These are phyloP conservation scores for Aspergillus aculeatinus DNA, from an alignment of 2,329 filamentous ascomycete genomes.

Conservation along the genomic window DNA sequence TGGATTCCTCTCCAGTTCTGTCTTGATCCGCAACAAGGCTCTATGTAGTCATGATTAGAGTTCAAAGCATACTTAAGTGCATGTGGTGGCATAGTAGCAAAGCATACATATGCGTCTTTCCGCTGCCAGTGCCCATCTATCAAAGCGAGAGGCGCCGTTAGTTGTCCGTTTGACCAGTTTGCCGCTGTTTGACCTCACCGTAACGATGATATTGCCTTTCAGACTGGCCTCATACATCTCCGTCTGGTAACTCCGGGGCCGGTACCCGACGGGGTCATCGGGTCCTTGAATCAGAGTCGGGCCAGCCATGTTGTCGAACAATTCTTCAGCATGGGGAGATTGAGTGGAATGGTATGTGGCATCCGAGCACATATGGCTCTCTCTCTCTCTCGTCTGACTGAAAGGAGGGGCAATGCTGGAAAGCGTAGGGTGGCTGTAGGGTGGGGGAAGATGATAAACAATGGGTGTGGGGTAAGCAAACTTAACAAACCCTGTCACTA, in stretches of 20 bases:
- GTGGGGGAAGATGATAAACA: neutral
- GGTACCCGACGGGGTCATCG: constrained; percentile 16
- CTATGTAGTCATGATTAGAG: constrained; percentile 38
- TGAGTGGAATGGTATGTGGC: neutral
- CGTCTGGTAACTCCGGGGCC: constrained; percentile 63
- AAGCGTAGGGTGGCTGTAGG: too few species aligned
- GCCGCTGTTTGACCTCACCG: constrained; percentile 46
- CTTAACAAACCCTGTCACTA: neutral
- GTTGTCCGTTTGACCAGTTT: neutral
- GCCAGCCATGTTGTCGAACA: constrained; percentile 12
- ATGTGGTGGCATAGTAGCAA: neutral
- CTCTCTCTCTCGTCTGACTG: neutral
- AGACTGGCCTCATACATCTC: constrained; percentile 75
- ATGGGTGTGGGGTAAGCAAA: constrained; percentile 1
- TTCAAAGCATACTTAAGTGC: neutral
- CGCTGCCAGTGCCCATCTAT: constrained; percentile 77
- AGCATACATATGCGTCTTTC: constrained; percentile 73
- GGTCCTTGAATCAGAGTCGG: neutral
- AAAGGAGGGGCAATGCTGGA: neutral
- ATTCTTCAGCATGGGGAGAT: neutral
- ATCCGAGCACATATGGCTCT: neutral
- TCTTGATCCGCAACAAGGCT: constrained; percentile 66
- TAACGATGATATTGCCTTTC: constrained; percentile 68
- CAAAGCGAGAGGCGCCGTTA: constrained; percentile 1
- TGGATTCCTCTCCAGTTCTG: constrained; percentile 57